phyloP scores from a whole-genome alignment of 441 rosid genomes.

The Biscutella laevigata region DNA sequence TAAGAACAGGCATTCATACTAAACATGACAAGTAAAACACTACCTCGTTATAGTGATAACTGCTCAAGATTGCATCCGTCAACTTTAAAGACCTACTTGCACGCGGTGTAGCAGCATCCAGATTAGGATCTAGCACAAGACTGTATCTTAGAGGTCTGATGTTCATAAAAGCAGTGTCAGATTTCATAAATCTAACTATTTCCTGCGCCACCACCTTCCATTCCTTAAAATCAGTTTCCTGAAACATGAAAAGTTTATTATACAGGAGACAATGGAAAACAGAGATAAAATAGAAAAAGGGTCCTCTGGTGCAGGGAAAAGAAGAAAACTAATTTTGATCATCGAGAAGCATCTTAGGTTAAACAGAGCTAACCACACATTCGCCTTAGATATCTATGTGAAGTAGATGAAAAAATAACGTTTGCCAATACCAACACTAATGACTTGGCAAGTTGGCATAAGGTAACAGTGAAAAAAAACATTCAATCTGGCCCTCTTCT shows the following conservation, averaged over 20 bases:
- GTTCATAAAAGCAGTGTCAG: constrained; percentile 90
- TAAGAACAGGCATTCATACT: constrained; percentile 9
- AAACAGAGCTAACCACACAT: no score
- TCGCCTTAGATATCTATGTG: no score
- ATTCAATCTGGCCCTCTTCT: no score
- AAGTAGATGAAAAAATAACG: no score
- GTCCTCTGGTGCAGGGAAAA: no score
- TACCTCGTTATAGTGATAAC: constrained; percentile 89
- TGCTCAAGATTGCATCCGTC: constrained; percentile 80
- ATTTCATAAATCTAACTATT: constrained; percentile 83
- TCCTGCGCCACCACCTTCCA: constrained; percentile 97
- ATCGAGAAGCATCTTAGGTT: no score
- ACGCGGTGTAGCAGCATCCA: constrained; percentile 44
- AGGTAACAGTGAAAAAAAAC: no score
- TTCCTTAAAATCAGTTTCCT: constrained; percentile 93
- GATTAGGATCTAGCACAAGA: constrained; percentile 66
- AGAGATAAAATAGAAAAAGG: background rate
- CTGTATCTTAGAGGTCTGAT: constrained; percentile 88
- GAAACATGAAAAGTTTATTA: constrained; percentile 32
- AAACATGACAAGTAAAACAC: constrained; percentile 25
- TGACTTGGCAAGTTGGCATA: no score
- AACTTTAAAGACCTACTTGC: constrained; percentile 59
- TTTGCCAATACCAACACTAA: no score
- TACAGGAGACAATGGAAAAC: background rate
- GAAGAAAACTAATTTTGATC: no score